A percentile compares a stretch with the other conserved stretches of the same genome.
phyloP scores from a whole-genome alignment of 2,329 filamentous ascomycete genomes.

The Coniella lustricola region DNA sequence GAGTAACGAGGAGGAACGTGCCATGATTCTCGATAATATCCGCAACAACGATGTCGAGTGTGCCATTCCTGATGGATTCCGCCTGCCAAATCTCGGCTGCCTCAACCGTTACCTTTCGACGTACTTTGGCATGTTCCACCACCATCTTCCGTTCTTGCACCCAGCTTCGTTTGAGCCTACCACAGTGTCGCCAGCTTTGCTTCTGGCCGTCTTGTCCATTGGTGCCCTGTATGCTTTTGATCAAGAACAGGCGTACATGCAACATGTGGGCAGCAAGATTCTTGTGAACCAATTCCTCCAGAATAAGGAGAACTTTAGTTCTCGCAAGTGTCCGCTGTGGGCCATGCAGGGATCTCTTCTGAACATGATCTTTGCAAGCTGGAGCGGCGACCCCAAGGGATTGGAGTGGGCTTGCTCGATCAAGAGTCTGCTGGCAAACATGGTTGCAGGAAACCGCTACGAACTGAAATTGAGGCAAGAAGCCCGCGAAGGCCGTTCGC shows the following conservation, averaged over 20 bases:
- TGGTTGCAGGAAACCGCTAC: constrained; percentile 96
- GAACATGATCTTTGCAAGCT: constrained; percentile 99
- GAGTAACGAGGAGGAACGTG: constrained; percentile 75
- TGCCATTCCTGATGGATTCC: constrained; percentile 81
- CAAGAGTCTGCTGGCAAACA: constrained; percentile 94
- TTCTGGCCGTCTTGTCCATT: constrained; percentile 88
- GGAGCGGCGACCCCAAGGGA: constrained; percentile 96
- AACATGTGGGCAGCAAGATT: constrained; percentile 96
- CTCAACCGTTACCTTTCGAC: constrained; percentile 90
- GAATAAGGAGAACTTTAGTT: constrained; percentile 98
- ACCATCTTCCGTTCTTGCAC: constrained; percentile 92
- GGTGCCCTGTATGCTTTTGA: constrained; percentile 96
- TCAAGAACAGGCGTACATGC: constrained; percentile 91
- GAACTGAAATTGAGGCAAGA: constrained; percentile 91
- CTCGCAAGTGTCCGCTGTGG: constrained; percentile 93
- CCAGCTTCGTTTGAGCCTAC: constrained; percentile 83
- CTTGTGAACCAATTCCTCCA: constrained; percentile 94
- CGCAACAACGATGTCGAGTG: constrained; percentile 72
- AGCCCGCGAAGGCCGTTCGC: constrained; percentile 67
- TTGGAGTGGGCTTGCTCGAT: constrained; percentile 99
- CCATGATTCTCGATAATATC: constrained; percentile 79
- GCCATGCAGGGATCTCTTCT: constrained; percentile 95
- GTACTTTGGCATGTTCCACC: constrained; percentile 96
- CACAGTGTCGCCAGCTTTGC: constrained; percentile 69
- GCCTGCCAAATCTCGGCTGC: constrained; percentile 70